Base-by-base conservation (phyloP, 108 stramenopile species). In the Cyclotella atomus region DNA sequence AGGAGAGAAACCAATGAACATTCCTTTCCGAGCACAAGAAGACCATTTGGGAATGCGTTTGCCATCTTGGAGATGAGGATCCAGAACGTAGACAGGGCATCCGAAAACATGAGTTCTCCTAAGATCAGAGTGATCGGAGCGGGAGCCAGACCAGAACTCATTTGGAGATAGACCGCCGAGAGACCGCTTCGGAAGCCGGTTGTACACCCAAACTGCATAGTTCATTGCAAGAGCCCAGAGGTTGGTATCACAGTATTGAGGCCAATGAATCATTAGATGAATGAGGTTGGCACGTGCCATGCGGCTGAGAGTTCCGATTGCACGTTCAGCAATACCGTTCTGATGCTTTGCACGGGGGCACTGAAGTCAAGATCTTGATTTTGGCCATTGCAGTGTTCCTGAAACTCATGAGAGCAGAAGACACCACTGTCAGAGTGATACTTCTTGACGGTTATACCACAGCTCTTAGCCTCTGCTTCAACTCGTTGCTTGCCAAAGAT, bases 311-410 rank as follows among this genome's bases (percentile, higher is more conserved):
- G 85, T 88, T 17, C 64, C 56, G 41, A 86, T 84, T n/a, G 79
- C 27, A 45, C 83, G 83, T 60, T 88, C 88, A 20, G 84, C 84
- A 0, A 82, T 68, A 0, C 64, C 85, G 54, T 88, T 88, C 29
- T 88, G 85, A 73, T 88, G 88, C 46, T 88, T 79, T 16, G 85
- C 85, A 33, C 88, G 14, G 83, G 81, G 0, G 81, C 88, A 33
- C 63, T 45, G 54, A 81, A 84, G 12, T 27, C 33, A 25, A 78
- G 60, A 14, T 16, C n/a, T 62, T 85, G 87, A 2, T 49, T 33
- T 7, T 62, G 33, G 5, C 45, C 38, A 0, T 63, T 36, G 47
- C 80, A 78, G 23, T 62, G 73, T 9, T 73, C 25, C 1, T 41
- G 25, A 66, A 76, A 85, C 5, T 68, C 68, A 3, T 50, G 38